Conservation (phyloP, 768 basidiomycete species). For the Xerocomus brunneocitrinus region DNA sequence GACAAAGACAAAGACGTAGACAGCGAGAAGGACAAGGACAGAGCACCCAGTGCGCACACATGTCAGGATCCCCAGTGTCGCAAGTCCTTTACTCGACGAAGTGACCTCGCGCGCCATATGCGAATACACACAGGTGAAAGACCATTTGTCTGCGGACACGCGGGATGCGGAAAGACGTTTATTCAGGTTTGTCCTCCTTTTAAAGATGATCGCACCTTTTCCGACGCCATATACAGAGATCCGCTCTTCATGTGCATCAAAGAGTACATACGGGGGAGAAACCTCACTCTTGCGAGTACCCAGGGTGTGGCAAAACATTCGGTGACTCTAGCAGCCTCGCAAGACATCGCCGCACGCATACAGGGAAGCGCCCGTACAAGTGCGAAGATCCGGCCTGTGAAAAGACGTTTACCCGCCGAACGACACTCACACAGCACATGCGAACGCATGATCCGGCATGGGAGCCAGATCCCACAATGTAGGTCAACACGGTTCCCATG, state of each 20-base stretch:
- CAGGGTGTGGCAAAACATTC: constrained; percentile 82
- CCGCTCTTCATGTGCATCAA: constrained; percentile 82
- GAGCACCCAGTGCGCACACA: constrained; percentile 47
- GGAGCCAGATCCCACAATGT: constrained; percentile 84
- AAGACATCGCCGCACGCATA: constrained; percentile 85
- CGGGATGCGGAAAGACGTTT: constrained; percentile 83
- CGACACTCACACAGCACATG: constrained; percentile 85
- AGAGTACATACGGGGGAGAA: constrained; percentile 93
- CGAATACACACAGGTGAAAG: constrained; percentile 90
- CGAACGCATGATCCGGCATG: constrained; percentile 80
- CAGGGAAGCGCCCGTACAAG: constrained; percentile 81
- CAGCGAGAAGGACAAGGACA: constrained; percentile 39
- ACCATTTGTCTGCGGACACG: constrained; percentile 70
- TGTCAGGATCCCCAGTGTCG: constrained; percentile 72
- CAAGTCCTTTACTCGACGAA: constrained; percentile 79
- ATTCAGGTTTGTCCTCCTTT: constrained; percentile 61
- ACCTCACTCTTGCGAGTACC: constrained; percentile 87
- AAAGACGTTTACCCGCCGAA: constrained; percentile 84
- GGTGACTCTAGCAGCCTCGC: constrained; percentile 90
- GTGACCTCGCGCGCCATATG: constrained; percentile 81
- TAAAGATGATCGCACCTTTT: not conserved
- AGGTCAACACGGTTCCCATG: constrained; percentile 23
- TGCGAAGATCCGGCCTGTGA: constrained; percentile 80
- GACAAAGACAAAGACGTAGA: constrained; percentile 30
- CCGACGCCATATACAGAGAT: constrained; percentile 50